Conservation (phyloP, 768 basidiomycete species). For the Hebeloma cylindrosporum region DNA sequence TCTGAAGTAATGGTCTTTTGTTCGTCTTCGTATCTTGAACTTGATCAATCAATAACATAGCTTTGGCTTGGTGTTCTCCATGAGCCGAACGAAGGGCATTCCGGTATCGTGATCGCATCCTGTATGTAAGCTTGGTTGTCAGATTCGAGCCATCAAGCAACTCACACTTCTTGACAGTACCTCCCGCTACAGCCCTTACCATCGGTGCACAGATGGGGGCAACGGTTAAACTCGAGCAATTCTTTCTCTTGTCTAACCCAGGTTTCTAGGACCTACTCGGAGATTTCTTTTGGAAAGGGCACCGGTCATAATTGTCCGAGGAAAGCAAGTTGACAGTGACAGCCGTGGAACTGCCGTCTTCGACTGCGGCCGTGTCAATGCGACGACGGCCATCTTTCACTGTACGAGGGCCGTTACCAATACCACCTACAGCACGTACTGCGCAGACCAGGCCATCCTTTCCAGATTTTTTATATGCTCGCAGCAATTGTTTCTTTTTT, state of each 20-base stretch:
- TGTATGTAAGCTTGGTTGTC: conserved; percentile 24
- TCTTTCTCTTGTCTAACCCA: neutral
- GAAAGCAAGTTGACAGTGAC: no score
- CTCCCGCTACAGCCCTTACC: conserved; percentile 26
- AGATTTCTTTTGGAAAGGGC: conserved; percentile 18
- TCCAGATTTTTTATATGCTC: no score
- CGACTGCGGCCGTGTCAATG: no score
- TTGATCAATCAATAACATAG: conserved; percentile 12
- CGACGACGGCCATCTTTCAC: no score
- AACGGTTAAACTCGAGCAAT: neutral
- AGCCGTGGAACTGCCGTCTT: no score
- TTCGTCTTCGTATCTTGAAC: neutral
- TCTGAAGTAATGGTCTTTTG: conserved; percentile 17
- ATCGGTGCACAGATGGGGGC: conserved; percentile 31
- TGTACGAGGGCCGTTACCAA: no score
- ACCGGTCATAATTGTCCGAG: no score
- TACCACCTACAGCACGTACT: no score
- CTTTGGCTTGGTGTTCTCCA: conserved; percentile 26
- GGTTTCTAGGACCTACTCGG: conserved; percentile 18
- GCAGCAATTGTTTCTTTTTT: no score
- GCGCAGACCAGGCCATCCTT: no score
- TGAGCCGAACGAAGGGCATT: conserved; percentile 25
- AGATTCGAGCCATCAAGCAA: neutral
- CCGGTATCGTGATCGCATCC: conserved; percentile 29
- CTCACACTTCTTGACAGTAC: conserved; percentile 19